Evolutionary conservation across 305 asterid species (phyloP).

Genomic region (Solanum hybrid): DNA sequence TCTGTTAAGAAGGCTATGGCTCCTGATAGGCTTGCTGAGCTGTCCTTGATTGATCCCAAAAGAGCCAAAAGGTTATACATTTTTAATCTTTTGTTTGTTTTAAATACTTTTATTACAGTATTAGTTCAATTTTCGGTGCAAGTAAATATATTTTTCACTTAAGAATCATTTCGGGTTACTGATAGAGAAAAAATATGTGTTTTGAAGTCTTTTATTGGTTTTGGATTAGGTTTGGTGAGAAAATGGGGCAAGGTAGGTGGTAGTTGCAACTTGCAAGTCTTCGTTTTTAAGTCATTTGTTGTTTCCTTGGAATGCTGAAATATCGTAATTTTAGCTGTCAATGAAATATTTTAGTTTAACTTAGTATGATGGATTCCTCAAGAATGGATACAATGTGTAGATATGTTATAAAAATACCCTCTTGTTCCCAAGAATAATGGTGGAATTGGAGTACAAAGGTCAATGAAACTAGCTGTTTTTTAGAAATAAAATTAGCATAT

Average conservation of each 20-base stretch:
- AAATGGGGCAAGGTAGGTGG: neutral
- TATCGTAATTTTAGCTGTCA: neutral
- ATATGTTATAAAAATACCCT: neutral
- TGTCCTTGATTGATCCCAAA: conserved; percentile 84
- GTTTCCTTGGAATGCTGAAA: neutral
- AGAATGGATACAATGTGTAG: neutral
- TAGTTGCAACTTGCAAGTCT: neutral
- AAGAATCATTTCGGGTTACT: neutral
- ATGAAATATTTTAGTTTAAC: neutral
- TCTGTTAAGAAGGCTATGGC: conserved; percentile 58
- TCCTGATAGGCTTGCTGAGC: conserved; percentile 69
- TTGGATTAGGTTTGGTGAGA: neutral
- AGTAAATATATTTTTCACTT: neutral
- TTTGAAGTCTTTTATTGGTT: neutral
- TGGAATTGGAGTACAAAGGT: neutral
- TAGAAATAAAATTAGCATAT: neutral
- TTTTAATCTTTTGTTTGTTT: neutral
- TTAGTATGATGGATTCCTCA: neutral
- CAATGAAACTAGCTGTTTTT: neutral
- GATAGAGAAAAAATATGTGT: neutral
- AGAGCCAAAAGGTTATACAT: conserved; percentile 71
- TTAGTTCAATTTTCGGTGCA: neutral
- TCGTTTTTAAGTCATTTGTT: neutral
- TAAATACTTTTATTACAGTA: neutral
- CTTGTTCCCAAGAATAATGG: neutral